Percentiles rank a stretch among this genome's conserved stretches.
Conservation (phyloP, 2,329 filamentous ascomycete species). For the Epicoccum sorghinum region DNA sequence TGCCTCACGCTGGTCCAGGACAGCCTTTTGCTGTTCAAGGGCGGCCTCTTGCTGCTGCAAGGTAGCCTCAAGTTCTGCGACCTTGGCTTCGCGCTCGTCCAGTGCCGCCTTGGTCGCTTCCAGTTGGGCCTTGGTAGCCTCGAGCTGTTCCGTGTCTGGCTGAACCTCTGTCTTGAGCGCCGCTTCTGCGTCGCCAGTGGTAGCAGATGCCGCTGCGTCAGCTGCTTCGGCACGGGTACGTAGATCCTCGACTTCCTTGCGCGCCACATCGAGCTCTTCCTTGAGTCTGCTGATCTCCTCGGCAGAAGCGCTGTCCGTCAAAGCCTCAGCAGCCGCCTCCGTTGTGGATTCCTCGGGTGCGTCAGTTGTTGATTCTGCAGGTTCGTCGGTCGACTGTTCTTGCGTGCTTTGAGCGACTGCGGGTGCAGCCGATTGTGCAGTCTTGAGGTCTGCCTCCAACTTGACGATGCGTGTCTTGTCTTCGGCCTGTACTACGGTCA, state of each 20-base stretch:
- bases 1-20: constrained; percentile 24
- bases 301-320: constrained; percentile 1
- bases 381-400: constrained; percentile 15
- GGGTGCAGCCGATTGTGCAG: constrained; percentile 30
- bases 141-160: constrained; percentile 55
- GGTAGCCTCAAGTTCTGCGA: constrained; percentile 51
- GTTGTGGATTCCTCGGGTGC: constrained; percentile 1
- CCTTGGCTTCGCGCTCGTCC: constrained; percentile 33
- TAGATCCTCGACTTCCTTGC: constrained; percentile 55
- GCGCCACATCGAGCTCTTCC: constrained; percentile 52
- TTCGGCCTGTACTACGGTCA: constrained; percentile 40
- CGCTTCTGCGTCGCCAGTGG: constrained; percentile 10
- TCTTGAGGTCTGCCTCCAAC: constrained; percentile 41
- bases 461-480: constrained; percentile 48
- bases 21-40: constrained; percentile 24
- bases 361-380: constrained; percentile 8
- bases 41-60: constrained; percentile 40
- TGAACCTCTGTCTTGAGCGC: constrained; percentile 46
- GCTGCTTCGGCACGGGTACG: constrained; percentile 44
- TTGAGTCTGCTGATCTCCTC: constrained; percentile 29
- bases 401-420: constrained; percentile 20
- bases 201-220: constrained; percentile 7
- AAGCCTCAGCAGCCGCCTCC: constrained; percentile 1
- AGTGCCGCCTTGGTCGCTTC: constrained; percentile 43
- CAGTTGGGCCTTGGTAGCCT: constrained; percentile 47